These are phyloP conservation scores for Fragosphaeria purpurea DNA, from an alignment of 2,329 filamentous ascomycete species.

Conservation along the genomic window DNA sequence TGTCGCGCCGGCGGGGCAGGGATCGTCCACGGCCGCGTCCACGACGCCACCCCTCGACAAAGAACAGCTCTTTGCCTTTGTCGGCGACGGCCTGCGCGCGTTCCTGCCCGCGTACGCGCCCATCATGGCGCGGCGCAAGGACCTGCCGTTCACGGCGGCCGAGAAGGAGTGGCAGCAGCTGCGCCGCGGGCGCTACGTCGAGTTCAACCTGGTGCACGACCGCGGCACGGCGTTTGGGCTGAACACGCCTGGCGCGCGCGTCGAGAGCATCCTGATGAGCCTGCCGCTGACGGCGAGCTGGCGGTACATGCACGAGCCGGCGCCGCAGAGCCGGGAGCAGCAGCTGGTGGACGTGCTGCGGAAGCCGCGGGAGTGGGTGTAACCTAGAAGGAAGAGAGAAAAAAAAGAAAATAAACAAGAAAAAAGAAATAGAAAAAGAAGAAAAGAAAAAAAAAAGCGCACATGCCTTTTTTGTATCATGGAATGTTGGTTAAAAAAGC, in stretches of 20 bases:
- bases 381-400: constrained; percentile 11
- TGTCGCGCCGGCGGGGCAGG: neutral
- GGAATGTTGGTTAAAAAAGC: no score
- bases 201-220: constrained; percentile 97
- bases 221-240: constrained; percentile 89
- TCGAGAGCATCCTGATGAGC: constrained; percentile 98
- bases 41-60: constrained; percentile 39
- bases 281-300: constrained; percentile 85
- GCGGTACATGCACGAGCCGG: constrained; percentile 89
- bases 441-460: neutral
- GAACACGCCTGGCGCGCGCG: constrained; percentile 79
- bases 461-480: no score
- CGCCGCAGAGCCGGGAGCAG: constrained; percentile 66
- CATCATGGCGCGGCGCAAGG: constrained; percentile 78
- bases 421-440: neutral
- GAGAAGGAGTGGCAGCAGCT: constrained; percentile 98
- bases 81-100: constrained; percentile 72
- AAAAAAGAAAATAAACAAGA: constrained; percentile 2
- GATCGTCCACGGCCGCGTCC: no score
- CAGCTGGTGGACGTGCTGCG: constrained; percentile 64
- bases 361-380: constrained; percentile 59
- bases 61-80: constrained; percentile 82
- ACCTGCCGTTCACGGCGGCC: constrained; percentile 76
- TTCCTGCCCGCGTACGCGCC: constrained; percentile 89
- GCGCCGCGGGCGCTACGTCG: constrained; percentile 86